These are phyloP conservation scores for Circinella minor DNA, from an alignment of 371 early-diverging fungal genomes.

Conservation along the genomic window DNA sequence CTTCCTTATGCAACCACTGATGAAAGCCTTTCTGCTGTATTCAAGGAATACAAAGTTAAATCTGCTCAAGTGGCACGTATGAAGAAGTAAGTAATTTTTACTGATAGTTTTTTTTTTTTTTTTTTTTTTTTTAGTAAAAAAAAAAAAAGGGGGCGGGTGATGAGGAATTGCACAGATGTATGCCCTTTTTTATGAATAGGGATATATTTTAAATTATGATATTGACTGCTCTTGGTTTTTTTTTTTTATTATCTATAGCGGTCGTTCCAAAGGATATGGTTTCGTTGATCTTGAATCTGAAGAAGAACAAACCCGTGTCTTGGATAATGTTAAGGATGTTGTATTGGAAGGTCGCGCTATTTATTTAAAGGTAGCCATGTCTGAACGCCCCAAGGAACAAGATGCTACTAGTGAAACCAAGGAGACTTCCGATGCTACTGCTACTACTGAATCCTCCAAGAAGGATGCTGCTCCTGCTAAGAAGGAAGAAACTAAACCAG, in stretches of 20 bases:
- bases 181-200: too few relatives aligned
- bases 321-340: slow-evolving; percentile 66
- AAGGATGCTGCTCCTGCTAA: background rate
- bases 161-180: background rate
- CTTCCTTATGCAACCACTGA: slow-evolving; percentile 86
- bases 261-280: slow-evolving; percentile 82
- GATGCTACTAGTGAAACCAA: slow-evolving; percentile 9
- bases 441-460: background rate
- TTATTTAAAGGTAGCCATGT: slow-evolving; percentile 77
- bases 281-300: slow-evolving; percentile 85
- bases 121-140: background rate
- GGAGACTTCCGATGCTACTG: slow-evolving; percentile 8
- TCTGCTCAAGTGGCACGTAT: slow-evolving; percentile 76
- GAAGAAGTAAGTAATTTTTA: slow-evolving; percentile 29
- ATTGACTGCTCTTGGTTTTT: too few relatives aligned
- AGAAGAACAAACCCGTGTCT: slow-evolving; percentile 79
- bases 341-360: slow-evolving; percentile 72
- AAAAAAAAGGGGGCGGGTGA: too few relatives aligned
- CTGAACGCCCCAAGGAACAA: slow-evolving; percentile 34
- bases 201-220: too few relatives aligned
- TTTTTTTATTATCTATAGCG: background rate
- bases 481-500: slow-evolving; percentile 4
- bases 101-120: too few relatives aligned
- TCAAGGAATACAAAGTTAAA: slow-evolving; percentile 77
- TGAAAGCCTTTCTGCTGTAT: slow-evolving; percentile 75